Evolutionary conservation across 106 monocot species (phyloP), one percentile per base, ranked within the genome.

Genomic region (Dactylorhiza incarnata): DNA sequence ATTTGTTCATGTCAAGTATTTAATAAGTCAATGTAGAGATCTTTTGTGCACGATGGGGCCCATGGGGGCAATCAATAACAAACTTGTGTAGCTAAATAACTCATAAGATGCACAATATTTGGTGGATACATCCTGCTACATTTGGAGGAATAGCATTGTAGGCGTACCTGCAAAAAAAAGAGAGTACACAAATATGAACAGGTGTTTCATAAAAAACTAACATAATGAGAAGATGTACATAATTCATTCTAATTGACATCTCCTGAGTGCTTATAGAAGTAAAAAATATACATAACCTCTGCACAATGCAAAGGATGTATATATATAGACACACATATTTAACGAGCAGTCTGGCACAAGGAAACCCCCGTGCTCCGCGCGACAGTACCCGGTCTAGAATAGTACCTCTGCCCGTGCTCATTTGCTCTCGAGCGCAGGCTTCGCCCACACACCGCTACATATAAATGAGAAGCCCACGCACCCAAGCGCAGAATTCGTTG

Each of bases 111-210:
- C 2, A 49, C 5, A 2, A 59, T 73, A 74, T 14, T 51, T 77
- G 8, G 75, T 80, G 97, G 97, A 97, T 97, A 97, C 97, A 78
- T 26, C 77, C 80, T 78, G 81, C 86, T 71, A 97, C 53, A 74
- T 76, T 84, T 52, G 81, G 84, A 69, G 97, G 93, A 76, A 94
- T 80, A 67, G 89, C 87, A 81, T 94, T 91, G 55, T 83, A 82
- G 1, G 90, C 86, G 71, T 97, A 97, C 68, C 97, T 97, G 91
- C 83, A 88, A 74, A 43, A 47, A 68, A 68, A 74, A 62, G 69
- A 47, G 37, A 73, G 66, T 68, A 73, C 2, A 65, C 37, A 37
- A 37, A 51, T 48, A 78, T 74, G 10, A 29, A 45, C 23, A 20
- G 45, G 24, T 12, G 12, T 46, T 45, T 69, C n/a, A 69, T 7